Base-by-base conservation (phyloP, 495 filamentous ascomycete genomes). In the Aspergillus affinis region DNA sequence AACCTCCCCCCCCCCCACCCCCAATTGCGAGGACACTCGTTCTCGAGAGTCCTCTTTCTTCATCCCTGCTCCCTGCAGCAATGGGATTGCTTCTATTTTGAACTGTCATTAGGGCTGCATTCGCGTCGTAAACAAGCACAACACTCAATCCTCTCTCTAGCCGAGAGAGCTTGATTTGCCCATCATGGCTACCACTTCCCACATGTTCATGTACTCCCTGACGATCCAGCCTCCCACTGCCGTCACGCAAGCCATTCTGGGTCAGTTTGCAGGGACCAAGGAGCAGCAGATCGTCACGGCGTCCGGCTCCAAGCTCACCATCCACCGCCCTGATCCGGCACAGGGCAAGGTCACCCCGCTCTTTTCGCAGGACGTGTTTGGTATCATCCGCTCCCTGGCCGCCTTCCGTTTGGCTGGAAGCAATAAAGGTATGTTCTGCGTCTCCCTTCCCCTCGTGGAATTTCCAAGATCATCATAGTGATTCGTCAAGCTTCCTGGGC, bases 211-310 rank as follows among this genome's bases (percentile, higher is more conserved):
- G 82, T 98, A 98, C 80, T 92, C 90, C 51, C 79, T 98, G 72
- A 97, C 95, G 20, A 87, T 99, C 67, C 90, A 96, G 73, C 88
- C 91, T 58, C 90, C 95, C 26, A 90, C 92, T 52, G 88, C 92
- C 41, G 82, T 96, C 63, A 92, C 87, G 17, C 90, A 96, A 77
- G 92, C 93, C 55, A 88, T 97, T 54, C 81, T 96, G 17, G 94
- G 94, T 61, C 91, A 97, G 68, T 97, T 97, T 74, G 86, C 92
- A 56, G 93, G 94, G 46, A 94, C 89, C 56, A 94, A 92, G 73
- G 92, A 96, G 69, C 94, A 98, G 74, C 94, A 97, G 74, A 96
- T 99, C 69, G 84, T 97, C 76, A 92, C 93, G 17, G 93, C 91
- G 19, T 93, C 92, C 29, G 93, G 95, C 46, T 95, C 92, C 23